Evolutionary conservation across 179 eudicot genomes (phyloP).

Genomic region (Beta lomatogona): DNA sequence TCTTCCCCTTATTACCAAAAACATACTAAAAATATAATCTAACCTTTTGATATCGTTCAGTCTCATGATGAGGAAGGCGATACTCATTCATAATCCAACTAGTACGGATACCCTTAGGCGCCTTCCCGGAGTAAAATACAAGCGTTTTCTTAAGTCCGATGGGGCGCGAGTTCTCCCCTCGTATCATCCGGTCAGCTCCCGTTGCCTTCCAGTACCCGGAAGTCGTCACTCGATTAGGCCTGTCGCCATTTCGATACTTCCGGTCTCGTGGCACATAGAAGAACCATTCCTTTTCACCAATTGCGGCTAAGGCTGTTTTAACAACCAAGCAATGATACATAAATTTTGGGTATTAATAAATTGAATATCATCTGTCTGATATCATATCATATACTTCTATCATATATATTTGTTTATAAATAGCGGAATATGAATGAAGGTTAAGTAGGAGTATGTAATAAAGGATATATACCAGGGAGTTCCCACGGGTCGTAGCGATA

Average conservation of each 20-base stretch:
- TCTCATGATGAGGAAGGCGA: constrained; percentile 88
- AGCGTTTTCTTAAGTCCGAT: constrained; percentile 92
- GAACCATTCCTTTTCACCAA: constrained; percentile 97
- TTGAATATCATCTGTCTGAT: background rate
- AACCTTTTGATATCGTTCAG: constrained; percentile 88
- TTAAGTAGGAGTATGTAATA: background rate
- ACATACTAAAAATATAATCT: background rate
- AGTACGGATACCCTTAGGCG: constrained; percentile 87
- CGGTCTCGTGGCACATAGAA: constrained; percentile 92
- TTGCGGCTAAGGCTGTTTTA: constrained; percentile 76
- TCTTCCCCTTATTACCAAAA: background rate
- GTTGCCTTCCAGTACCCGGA: constrained; percentile 99
- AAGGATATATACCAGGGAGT: constrained; percentile 65
- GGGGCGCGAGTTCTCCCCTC: constrained; percentile 58
- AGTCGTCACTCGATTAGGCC: constrained; percentile 90
- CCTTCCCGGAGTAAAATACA: constrained; percentile 89
- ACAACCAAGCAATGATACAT: background rate
- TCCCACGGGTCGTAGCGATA: constrained; percentile 99
- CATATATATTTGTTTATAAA: background rate
- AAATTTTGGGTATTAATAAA: background rate
- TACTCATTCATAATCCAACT: constrained; percentile 99
- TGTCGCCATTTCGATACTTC: constrained; percentile 87
- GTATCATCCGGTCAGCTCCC: constrained; percentile 88
- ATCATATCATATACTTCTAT: background rate
- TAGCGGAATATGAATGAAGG: no score